Base-by-base conservation (phyloP, 169 alveolate genomes). In the Prorocentrum cordatum region DNA sequence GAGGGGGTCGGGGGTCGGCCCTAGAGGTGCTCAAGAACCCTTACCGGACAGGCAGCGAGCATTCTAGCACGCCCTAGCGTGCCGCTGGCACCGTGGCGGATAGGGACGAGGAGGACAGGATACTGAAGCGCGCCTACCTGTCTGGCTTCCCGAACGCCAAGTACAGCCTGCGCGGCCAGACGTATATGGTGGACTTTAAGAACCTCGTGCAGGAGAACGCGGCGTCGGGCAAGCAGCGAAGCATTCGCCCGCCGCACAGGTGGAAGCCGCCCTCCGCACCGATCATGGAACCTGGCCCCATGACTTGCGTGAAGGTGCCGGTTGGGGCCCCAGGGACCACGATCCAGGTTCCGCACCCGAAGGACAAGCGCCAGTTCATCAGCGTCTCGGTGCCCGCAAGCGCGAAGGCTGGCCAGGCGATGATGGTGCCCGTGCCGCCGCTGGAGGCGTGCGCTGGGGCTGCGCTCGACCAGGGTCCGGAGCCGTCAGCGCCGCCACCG, bases 91-190 rank as follows among this genome's bases (percentile, higher is more conserved):
- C n/a, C n/a, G n/a, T n/a, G n/a, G n/a, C n/a, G n/a, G n/a, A n/a
- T n/a, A n/a, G n/a, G n/a, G n/a, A n/a, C n/a, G n/a, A n/a, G n/a
- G 85, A 73, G 58, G 87, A 77, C 61, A 77, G 58, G 87, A 77
- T 77, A 71, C 14, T 77, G 73, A 77, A 77, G 68, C 87, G 87
- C 4, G 87, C 87, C 24, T 77, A 58, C 87, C 59, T 77, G 36
- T 71, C 87, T 0, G 87, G 87, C 14, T 77, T 58, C 61, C 87
- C 87, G 14, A 59, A 77, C 35, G 71, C 73, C 87, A 77, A 77
- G 47, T 77, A 58, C 87, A 77, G 35, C 50, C 61, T 77, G 29
- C 67, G 87, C 18, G 87, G 87, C 39, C 73, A 50, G 87, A 29
- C 6, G 42, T 77, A 77, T 32, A 29, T 54, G 61, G 71, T 58